phyloP scores from a whole-genome alignment of 192 early-diverging fungal genomes.

The Coemansia umbellata region DNA sequence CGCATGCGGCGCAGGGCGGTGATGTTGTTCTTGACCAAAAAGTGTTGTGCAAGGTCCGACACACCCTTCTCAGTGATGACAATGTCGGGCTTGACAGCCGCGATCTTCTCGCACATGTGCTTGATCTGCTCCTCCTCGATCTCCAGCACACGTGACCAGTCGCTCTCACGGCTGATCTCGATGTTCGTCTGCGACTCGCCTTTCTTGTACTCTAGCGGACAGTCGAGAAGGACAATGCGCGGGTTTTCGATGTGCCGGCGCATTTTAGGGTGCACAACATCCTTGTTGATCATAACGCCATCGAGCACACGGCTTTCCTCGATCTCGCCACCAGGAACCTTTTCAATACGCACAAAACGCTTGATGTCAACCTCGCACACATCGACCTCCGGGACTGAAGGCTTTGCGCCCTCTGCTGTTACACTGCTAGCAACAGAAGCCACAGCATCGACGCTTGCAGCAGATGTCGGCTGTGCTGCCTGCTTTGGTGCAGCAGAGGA shows the following conservation, averaged over 20 bases:
- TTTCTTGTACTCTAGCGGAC: conserved; percentile 99
- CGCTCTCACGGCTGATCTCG: conserved; percentile 93
- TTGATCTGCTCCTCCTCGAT: conserved; percentile 99
- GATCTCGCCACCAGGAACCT: conserved; percentile 98
- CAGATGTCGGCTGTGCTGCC: not conserved
- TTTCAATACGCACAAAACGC: conserved; percentile 95
- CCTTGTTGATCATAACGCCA: conserved; percentile 99
- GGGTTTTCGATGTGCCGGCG: conserved; percentile 95
- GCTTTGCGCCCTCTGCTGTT: not conserved
- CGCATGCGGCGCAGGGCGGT: conserved; percentile 96
- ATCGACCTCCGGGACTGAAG: conserved; percentile 55
- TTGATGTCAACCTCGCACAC: conserved; percentile 96
- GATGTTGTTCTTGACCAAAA: conserved; percentile 95
- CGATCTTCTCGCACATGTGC: conserved; percentile 94
- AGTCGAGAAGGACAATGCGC: conserved; percentile 92
- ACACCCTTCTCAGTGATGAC: conserved; percentile 99
- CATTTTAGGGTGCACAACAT: conserved; percentile 98
- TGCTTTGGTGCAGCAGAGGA: not conserved
- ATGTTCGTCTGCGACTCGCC: conserved; percentile 99
- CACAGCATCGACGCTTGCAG: not conserved
- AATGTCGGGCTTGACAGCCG: conserved; percentile 92
- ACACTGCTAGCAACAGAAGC: conserved; percentile 1
- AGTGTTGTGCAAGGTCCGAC: conserved; percentile 98
- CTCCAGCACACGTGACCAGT: conserved; percentile 94
- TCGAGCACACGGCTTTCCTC: conserved; percentile 93